These are phyloP conservation scores for Naganishia liquefaciens DNA, from an alignment of 1,284 basidiomycete species.

Conservation along the genomic window DNA sequence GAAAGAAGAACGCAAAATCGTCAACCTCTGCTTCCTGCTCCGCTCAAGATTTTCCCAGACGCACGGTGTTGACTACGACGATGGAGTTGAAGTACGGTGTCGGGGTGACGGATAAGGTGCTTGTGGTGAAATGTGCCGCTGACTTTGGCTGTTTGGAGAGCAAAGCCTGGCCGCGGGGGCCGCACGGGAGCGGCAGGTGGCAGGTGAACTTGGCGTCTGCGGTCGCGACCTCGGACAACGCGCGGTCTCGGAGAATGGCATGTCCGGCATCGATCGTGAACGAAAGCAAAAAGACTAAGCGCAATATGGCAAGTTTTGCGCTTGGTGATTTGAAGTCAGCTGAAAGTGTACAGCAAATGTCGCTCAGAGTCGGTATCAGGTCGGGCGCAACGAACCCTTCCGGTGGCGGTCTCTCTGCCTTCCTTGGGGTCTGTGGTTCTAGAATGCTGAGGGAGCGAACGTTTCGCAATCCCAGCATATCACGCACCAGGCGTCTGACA, in stretches of 20 bases:
- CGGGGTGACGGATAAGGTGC: conserved; percentile 25
- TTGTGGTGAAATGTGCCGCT: conserved; percentile 24
- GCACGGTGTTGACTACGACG: conserved; percentile 27
- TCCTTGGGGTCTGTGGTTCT: too few relatives aligned
- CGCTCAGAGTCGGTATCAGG: neutral
- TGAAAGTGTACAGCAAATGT: neutral
- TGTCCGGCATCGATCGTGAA: neutral
- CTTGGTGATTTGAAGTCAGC: neutral
- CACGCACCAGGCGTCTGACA: too few relatives aligned
- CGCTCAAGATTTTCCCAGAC: neutral
- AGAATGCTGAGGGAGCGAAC: too few relatives aligned
- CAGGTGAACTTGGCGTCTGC: conserved; percentile 19
- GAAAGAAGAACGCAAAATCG: neutral
- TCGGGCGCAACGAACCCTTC: neutral
- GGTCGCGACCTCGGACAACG: neutral
- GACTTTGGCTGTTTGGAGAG: conserved; percentile 25
- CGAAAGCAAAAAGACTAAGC: neutral
- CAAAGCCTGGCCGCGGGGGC: neutral
- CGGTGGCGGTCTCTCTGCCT: too few relatives aligned
- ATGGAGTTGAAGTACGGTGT: conserved; percentile 20
- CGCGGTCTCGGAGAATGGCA: neutral
- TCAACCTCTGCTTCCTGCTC: neutral
- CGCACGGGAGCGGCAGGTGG: neutral
- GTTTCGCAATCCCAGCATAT: too few relatives aligned
- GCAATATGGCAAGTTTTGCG: neutral